Evolutionary conservation across 257 asterid genomes (phyloP).

Genomic region (Lycium barbarum): DNA sequence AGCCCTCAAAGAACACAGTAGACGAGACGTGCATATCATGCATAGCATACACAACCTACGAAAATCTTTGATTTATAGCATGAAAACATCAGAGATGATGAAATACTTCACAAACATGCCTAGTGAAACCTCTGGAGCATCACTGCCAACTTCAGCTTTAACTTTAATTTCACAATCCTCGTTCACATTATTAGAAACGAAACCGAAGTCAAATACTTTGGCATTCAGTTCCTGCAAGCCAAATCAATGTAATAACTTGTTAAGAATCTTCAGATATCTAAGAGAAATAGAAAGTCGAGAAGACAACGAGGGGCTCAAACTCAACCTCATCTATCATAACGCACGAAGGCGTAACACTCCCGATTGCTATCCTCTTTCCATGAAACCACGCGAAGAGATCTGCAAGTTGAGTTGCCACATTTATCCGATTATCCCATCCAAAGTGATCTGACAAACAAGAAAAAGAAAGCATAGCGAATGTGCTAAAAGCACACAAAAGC

Average conservation of each 20-base stretch:
- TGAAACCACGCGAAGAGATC: not conserved
- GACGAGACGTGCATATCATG: too few species aligned
- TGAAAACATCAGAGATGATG: not conserved
- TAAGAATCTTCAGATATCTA: not conserved
- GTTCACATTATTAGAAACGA: not conserved
- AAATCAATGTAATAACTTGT: not conserved
- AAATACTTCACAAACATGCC: not conserved
- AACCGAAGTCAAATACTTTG: not conserved
- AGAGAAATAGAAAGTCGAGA: too few species aligned
- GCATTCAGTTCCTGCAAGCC: not conserved
- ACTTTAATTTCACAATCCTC: not conserved
- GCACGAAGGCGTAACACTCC: not conserved
- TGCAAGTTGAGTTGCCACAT: constrained; percentile 22
- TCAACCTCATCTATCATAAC: not conserved
- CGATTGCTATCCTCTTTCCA: not conserved
- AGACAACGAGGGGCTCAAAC: not conserved
- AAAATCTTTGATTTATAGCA: not conserved
- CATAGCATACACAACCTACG: too few species aligned
- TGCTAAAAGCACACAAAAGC: not conserved
- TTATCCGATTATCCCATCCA: constrained; percentile 6
- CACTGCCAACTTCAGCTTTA: not conserved
- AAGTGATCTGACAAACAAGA: not conserved
- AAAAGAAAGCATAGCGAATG: not conserved
- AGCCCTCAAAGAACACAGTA: too few species aligned
- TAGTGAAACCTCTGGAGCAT: not conserved